Evolutionary conservation across 2,329 filamentous ascomycete genomes (phyloP).

Genomic region (Nemania diffusa): DNA sequence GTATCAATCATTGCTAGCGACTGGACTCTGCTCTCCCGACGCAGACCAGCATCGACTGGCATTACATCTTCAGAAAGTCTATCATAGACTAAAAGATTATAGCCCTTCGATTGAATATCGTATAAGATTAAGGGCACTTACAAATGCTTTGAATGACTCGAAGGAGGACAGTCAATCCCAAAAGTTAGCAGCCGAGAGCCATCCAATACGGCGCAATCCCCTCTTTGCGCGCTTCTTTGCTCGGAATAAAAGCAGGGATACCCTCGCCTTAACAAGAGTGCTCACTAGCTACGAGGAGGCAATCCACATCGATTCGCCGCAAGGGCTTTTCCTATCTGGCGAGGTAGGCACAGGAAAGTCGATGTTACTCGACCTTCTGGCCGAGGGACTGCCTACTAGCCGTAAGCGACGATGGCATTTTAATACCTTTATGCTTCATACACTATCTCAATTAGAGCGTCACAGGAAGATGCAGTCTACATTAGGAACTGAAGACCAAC

Average conservation of each 20-base stretch:
- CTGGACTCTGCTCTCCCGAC: conserved; percentile 74
- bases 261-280: conserved; percentile 73
- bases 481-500: conserved; percentile 48
- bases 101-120: conserved; percentile 76
- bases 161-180: conserved; percentile 48
- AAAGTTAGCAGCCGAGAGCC: conserved; percentile 61
- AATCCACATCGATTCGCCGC: conserved; percentile 75
- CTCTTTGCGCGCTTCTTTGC: conserved; percentile 69
- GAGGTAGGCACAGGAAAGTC: conserved; percentile 87
- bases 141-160: conserved; percentile 55
- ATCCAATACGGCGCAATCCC: conserved; percentile 68
- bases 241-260: conserved; percentile 64
- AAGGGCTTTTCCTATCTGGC: conserved; percentile 79
- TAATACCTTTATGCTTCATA: conserved; percentile 86
- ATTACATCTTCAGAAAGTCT: conserved; percentile 80
- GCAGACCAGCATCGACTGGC: conserved; percentile 78
- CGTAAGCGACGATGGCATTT: conserved; percentile 84
- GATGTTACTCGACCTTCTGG: conserved; percentile 86
- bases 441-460: conserved; percentile 75
- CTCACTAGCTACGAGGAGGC: conserved; percentile 77
- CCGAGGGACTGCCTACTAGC: conserved; percentile 76
- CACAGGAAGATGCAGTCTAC: conserved; percentile 59
- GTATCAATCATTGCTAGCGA: conserved; percentile 76
- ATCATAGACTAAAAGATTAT: conserved; percentile 80
- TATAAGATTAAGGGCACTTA: conserved; percentile 70